A percentile compares a stretch with the other conserved stretches of the same genome.
phyloP scores from a whole-genome alignment of 371 early-diverging fungal species.

The Actinomucor elegans region DNA sequence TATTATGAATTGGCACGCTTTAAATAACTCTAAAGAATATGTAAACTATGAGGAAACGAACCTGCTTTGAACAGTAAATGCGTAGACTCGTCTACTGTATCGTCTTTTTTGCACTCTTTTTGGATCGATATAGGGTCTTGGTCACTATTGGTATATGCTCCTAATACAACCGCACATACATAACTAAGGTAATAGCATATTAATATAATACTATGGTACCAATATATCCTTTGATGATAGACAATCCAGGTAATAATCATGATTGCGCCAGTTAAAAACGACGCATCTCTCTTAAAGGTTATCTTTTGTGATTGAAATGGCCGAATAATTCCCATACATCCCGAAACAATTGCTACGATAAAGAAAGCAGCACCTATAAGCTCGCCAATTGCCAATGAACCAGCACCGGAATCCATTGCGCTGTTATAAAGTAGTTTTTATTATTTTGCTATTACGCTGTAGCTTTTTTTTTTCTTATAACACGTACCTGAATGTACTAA shows the following conservation, averaged over 20 bases:
- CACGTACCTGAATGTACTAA: slow-evolving; percentile 68
- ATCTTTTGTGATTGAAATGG: slow-evolving; percentile 64
- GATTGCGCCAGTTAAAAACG: slow-evolving; percentile 69
- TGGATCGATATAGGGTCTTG: not conserved
- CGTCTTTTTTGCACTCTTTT: not conserved
- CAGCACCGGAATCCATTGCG: slow-evolving; percentile 71
- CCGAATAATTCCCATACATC: slow-evolving; percentile 69
- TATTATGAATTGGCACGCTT: not conserved
- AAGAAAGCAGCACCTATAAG: slow-evolving; percentile 81
- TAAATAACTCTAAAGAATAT: too few species aligned
- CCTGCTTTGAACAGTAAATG: not conserved
- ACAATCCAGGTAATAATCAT: slow-evolving; percentile 60
- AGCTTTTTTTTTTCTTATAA: not conserved
- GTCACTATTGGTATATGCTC: slow-evolving; percentile 7
- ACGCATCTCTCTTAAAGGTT: slow-evolving; percentile 72
- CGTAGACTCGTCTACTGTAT: not conserved
- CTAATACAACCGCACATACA: slow-evolving; percentile 50
- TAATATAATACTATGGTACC: slow-evolving; percentile 60
- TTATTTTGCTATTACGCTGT: not conserved
- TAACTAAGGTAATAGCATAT: slow-evolving; percentile 56
- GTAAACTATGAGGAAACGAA: not conserved
- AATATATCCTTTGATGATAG: slow-evolving; percentile 59
- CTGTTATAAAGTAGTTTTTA: slow-evolving; percentile 26
- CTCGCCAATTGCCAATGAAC: slow-evolving; percentile 80
- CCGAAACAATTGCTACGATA: slow-evolving; percentile 72